Evolutionary conservation across 2,329 filamentous ascomycete genomes (phyloP), one percentile per base, ranked within the genome.

Genomic region (Arthrobotrys conoides): DNA sequence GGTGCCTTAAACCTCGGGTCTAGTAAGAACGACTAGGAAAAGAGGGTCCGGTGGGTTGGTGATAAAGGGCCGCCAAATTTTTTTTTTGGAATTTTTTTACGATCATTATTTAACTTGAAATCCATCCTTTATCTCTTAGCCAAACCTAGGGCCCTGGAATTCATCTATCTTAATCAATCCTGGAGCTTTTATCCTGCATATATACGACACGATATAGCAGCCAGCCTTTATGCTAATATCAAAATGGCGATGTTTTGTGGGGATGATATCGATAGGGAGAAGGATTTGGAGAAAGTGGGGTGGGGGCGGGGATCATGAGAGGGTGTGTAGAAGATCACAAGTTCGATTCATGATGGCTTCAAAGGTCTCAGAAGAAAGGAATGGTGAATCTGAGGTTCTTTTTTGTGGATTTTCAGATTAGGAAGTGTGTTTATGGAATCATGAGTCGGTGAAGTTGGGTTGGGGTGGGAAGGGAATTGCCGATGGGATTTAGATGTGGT

Each of bases 261-360:
- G 27, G 27, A 6, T 30, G 27, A 30, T 30, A n/a, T n/a, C n/a
- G 27, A 3, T 30, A 30, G 6, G 6, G 27, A 30, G 27, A 30
- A 30, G 27, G 27, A 30, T 30, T 30, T 30, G 27, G 27, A 30
- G 27, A 30, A 30, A 6, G 27, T 3, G 27, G 48, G 16, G 20
- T 12, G 14, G 51, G 14, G 27, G 33, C 6, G 8, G 6, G 16
- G 10, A 33, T 53, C 22, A 6, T 4, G 20, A 4, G 51, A 16
- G 24, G 16, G 51, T 12, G 1, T 55, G 22, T 8, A 18, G 24
- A 33, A 18, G 51, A 18, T 9, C 5, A 30, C 5, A 10, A 16
- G 51, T 55, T 55, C 51, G 51, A 55, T 33, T 33, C 51, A 3
- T 6, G 51, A 33, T 55, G 16, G 51, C 27, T 55, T 55, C 51